Base-by-base conservation (phyloP, 2,329 filamentous ascomycete species). In the Diplodia mutila region DNA sequence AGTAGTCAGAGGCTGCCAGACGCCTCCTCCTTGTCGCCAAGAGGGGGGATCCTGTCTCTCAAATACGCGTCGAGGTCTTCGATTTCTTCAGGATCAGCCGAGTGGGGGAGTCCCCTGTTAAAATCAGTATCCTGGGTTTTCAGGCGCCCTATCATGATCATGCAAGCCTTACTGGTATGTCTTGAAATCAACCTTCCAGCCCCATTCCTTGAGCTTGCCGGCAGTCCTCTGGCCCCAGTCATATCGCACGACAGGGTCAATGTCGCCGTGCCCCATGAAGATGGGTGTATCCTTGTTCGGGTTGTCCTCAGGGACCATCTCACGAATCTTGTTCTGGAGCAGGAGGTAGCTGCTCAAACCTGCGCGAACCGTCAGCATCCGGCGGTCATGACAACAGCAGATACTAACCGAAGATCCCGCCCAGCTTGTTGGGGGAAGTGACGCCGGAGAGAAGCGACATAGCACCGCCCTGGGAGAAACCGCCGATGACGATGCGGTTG, bases 211-310 rank as follows among this genome's bases (percentile, higher is more conserved):
- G 63, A 98, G 80, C 68, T 85, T 77, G 49, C 92, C 85, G 3
- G 86, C 87, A 27, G 91, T 93, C 79, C 84, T 77, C 76, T 87
- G 80, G 16, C 92, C 94, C 79, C 91, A 90, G 67, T 85, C 81
- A 52, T 89, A 86, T 72, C 84, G 85, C 9, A 97, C 91, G 3
- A 97, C 82, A 16, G 85, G 85, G 78, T 99, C 94, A 0, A 80
- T 81, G 69, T 89, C 86, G n/a, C 95, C 95, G 73, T 98, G 95
- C 14, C 87, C 93, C 89, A 97, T 91, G 79, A 95, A 92, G 70
- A 98, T 89, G 1, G 91, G 91, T 1, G 93, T 97, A 49, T 90
- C 84, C 78, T 89, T 87, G 78, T 93, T 93, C 66, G 85, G 82
- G 71, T 81, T 86, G 29, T 76, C 74, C 8, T 72, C 72, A 2